Evolutionary conservation across 495 filamentous ascomycete genomes (phyloP), one percentile per base, ranked within the genome.

Genomic region (Letharia columbiana): DNA sequence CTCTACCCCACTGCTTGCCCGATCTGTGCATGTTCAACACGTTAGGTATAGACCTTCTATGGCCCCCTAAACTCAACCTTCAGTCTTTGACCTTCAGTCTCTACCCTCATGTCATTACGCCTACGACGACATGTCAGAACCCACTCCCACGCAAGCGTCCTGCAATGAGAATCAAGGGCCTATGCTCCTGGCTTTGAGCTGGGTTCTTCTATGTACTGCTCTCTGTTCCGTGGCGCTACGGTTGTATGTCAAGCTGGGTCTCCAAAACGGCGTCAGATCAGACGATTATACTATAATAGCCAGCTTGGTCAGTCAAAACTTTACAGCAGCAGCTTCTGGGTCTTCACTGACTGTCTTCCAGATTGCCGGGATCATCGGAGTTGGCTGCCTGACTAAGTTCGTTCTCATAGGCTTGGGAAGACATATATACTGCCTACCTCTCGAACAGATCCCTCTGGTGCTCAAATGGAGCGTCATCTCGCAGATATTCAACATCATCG

Each of bases 401-500:
- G 64, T 70, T 37, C 42, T 65, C 20, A 37, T 60, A 31, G 70
- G 70, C 33, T 54, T 67, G 39, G 70, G 70, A 31, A 59, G 64
- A 57, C 70, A 72, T 35, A 63, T 72, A 20, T 57, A 58, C 31
- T 72, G 71, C 58, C 66, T 72, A 20, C 69, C 68, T 23, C 49
- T 44, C 12, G 41, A 56, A 12, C 64, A 66, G 45, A 60, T 69
- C 33, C 63, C 63, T 28, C 49, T 42, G 31, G 67, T 67, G 35
- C 52, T 71, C 9, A 69, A 71, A 60, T 69, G 64, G 66, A 71
- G 69, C 41, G 58, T 63, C 33, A 45, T 68, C 7, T 62, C 69
- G 28, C 68, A 72, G 58, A 66, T 71, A 45, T 61, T 45, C 54
- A 73, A 71, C 40, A 60, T 73, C 18, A 58, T 73, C 8, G 71